Evolutionary conservation across 2,329 filamentous ascomycete genomes (phyloP), one percentile per base, ranked within the genome.

Genomic region (Penicillium sp.): DNA sequence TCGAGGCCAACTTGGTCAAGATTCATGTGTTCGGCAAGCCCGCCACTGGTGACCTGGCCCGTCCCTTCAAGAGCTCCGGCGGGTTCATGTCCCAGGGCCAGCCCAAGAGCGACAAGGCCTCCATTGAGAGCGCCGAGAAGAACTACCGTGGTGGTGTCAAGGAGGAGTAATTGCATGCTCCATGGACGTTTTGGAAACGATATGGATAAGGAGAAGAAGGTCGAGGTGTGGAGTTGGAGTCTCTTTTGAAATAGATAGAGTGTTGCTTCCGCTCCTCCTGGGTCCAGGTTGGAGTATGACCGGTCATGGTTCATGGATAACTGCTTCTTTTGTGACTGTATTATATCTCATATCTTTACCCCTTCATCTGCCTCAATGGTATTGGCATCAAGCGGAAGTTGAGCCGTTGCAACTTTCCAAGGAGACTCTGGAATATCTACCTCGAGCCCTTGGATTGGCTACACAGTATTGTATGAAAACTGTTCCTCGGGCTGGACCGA

Each of bases 1-100:
- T 99, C 79, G 95, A 99, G 85, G 86, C 89, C 82, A 98, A 97
- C 85, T 84, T 97, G 72, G 87, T 95, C 84, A 97, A 98, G 87
- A 94, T 99, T 75, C 91, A 98, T 81, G 70, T 99, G 66, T 90
- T 93, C 67, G 93, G 93, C 73, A 84, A 95, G 79, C 87, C 94
- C 42, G 94, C 95, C 43, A 86, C 83, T 60, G 95, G 94, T 57
- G 95, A 99, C 67, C 86, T 99, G 70, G 95, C 96, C 87, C 87
- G 95, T 64, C 95, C 95, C 66, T 99, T 96, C 89, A 99, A 98
- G 89, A 85, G 88, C 54, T 80, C 85, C 62, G 89, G 85, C 63
- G 93, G 93, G 56, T 85, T 98, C 77, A 93, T 96, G 90, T 85
- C 86, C 59, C 75, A 79, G 71, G 83, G 85, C 33, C 85, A 90